phyloP scores from a whole-genome alignment of 176 grass and related monocot genomes.

The Eragrostis nindensis region DNA sequence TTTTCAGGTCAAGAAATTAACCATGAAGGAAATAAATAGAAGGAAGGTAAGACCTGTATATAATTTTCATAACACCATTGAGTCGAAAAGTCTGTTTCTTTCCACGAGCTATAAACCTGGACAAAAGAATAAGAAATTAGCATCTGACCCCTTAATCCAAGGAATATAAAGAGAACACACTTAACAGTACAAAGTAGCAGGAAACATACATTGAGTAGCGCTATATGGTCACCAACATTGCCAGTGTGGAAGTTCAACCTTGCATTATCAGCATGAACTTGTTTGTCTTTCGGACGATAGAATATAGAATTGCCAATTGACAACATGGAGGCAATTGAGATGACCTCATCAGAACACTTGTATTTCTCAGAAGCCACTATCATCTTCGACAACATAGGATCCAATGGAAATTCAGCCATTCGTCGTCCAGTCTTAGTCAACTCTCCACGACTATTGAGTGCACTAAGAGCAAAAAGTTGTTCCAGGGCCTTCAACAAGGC shows the following conservation, averaged over 20 bases:
- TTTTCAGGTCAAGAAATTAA: constrained; percentile 20
- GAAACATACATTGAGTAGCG: constrained; percentile 74
- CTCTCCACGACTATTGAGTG: constrained; percentile 83
- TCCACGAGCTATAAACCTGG: constrained; percentile 94
- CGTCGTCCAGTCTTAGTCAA: constrained; percentile 95
- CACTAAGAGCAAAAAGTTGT: constrained; percentile 94
- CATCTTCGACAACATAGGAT: constrained; percentile 93
- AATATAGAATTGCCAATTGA: constrained; percentile 93
- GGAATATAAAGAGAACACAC: neutral
- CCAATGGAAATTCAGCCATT: constrained; percentile 96
- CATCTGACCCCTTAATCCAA: constrained; percentile 13
- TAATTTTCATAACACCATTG: constrained; percentile 98
- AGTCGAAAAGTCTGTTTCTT: constrained; percentile 90
- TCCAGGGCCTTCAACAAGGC: constrained; percentile 88
- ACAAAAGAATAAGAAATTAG: constrained; percentile 42
- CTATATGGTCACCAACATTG: constrained; percentile 92
- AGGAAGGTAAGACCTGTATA: constrained; percentile 64
- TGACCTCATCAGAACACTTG: constrained; percentile 86
- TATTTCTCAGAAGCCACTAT: constrained; percentile 93
- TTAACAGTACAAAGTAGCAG: constrained; percentile 26
- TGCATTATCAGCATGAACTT: constrained; percentile 95
- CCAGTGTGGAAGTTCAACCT: constrained; percentile 89
- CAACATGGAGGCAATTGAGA: constrained; percentile 83
- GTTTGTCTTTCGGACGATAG: constrained; percentile 96
- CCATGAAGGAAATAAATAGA: neutral